These are phyloP conservation scores for Trichomonas gallinae DNA, from an alignment of 208 protist species.

Conservation along the genomic window DNA sequence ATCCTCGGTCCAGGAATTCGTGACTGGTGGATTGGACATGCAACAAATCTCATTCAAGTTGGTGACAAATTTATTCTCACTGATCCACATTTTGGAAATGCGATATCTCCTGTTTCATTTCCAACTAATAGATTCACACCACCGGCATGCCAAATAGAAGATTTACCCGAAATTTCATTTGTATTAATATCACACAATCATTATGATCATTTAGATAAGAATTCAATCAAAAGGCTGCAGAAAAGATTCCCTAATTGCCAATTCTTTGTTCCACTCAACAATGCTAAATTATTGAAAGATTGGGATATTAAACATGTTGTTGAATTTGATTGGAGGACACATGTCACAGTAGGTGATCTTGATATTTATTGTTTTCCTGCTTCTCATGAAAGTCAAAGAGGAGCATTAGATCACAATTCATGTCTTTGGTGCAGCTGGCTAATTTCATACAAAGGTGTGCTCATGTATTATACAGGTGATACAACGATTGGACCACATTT, in stretches of 20 bases:
- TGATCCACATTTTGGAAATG: background rate
- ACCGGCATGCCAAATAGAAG: background rate
- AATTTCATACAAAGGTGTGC: background rate
- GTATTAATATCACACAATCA: background rate
- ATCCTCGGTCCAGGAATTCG: background rate
- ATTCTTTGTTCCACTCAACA: background rate
- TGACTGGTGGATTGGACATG: background rate
- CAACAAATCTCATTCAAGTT: background rate
- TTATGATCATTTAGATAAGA: background rate
- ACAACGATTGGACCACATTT: background rate
- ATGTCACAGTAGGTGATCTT: background rate
- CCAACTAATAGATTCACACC: background rate
- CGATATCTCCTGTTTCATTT: background rate
- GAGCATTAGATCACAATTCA: background rate
- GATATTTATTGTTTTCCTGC: background rate
- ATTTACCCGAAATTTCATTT: background rate
- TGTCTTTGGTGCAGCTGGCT: background rate
- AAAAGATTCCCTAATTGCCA: background rate
- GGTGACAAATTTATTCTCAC: background rate
- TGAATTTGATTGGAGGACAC: background rate
- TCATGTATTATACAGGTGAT: background rate
- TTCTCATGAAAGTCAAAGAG: background rate
- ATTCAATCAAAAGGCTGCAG: background rate
- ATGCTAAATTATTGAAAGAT: background rate
- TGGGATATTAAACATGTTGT: background rate